Evolutionary conservation across 2,329 filamentous ascomycete species (phyloP), one percentile per base, ranked within the genome.

Genomic region (Nannizzia gypsea): DNA sequence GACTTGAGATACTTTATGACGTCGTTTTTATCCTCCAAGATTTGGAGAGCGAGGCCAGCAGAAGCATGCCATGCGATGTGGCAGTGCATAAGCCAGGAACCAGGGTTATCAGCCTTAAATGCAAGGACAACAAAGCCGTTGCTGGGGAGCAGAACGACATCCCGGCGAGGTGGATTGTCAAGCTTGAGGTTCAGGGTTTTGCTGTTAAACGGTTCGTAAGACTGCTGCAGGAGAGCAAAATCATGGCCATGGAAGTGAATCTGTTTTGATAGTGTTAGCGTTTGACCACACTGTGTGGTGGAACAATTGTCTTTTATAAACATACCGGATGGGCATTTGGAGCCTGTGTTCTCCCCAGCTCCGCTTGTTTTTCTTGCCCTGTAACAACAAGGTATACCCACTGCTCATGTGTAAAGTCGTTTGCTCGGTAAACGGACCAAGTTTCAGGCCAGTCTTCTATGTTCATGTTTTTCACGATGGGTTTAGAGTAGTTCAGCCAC

Each of bases 201-300:
- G 13, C 13, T 31, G 17, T 13, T 50, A 24, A 50, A 59, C 11
- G 46, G 57, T 38, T 38, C 42, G 11, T 54, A 42, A 11, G 42
- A 50, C 71, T 80, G 79, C 42, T 80, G 74, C 0, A 90, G 77
- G 54, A 89, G 73, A 67, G 83, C 84, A 76, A 89, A 86, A 73
- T 89, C 86, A 71, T 86, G 82, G 11, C 84, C 85, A 73, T 89
- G 85, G 1, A 87, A 69, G 70, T 89, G 85, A 72, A 88, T 6
- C 56, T 58, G 13, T 44, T 15, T n/a, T 40, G 44, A n/a, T 11
- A 57, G 15, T 34, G 56, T 17, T n/a, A 8, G 28, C 38, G 15
- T 15, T 42, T 17, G 38, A n/a, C 31, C n/a, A 2, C n/a, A n/a
- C 44, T 46, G 15, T 57, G 15, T 40, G 17, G 20, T 26, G 34